Conservation (phyloP, 2,329 filamentous ascomycete species). For the Botryotinia globosa region DNA sequence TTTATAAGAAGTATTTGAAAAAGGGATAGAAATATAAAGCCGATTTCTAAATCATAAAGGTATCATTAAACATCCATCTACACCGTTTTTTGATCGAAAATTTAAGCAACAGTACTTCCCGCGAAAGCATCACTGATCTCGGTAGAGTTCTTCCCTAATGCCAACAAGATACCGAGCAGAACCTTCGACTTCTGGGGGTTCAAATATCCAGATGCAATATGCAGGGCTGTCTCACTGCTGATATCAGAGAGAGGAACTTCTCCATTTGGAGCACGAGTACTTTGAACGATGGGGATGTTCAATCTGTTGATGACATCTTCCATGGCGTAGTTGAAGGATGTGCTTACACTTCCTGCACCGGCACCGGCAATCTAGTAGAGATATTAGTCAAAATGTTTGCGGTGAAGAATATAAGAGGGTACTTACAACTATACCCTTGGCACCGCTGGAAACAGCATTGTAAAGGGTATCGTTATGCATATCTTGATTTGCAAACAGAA, state of each 20-base stretch:
- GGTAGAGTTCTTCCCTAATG: slow-evolving; percentile 27
- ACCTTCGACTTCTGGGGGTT: slow-evolving; percentile 56
- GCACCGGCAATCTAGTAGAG: slow-evolving; percentile 46
- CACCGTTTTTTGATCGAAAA: background rate
- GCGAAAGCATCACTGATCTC: slow-evolving; percentile 27
- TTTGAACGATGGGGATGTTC: slow-evolving; percentile 50
- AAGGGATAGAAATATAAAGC: background rate
- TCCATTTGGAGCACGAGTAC: slow-evolving; percentile 51
- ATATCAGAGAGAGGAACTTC: slow-evolving; percentile 26
- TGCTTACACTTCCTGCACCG: slow-evolving; percentile 52
- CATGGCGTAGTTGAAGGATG: slow-evolving; percentile 42
- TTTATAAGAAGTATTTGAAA: background rate
- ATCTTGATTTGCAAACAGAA: slow-evolving; percentile 55
- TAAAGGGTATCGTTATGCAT: slow-evolving; percentile 48
- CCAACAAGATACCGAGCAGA: slow-evolving; percentile 41
- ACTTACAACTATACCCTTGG: slow-evolving; percentile 49
- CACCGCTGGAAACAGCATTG: slow-evolving; percentile 49
- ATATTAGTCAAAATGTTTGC: background rate
- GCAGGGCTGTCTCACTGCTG: slow-evolving; percentile 29
- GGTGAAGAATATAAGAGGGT: too few species aligned
- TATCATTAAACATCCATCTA: background rate
- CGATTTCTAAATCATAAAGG: background rate
- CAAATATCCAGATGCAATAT: slow-evolving; percentile 49
- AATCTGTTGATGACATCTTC: slow-evolving; percentile 46
- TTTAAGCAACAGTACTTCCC: slow-evolving; percentile 12